phyloP scores from a whole-genome alignment of 192 early-diverging fungal genomes.

The Pecoramyces ruminantium region DNA sequence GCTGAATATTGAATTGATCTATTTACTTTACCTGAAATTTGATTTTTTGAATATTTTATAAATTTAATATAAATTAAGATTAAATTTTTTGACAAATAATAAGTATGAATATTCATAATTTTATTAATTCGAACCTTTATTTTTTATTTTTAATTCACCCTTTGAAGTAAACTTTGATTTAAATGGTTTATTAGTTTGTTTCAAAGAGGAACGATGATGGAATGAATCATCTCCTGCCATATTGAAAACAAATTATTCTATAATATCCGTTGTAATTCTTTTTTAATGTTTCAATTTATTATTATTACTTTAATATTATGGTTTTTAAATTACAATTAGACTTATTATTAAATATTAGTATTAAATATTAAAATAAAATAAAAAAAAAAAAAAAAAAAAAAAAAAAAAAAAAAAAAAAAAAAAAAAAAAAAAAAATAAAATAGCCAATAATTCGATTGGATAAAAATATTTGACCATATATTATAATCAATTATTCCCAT shows the following conservation, averaged over 20 bases:
- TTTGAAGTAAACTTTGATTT: constrained; percentile 85
- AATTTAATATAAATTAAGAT: no score
- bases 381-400: no score
- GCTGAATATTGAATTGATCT: constrained; percentile 23
- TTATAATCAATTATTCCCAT: neutral
- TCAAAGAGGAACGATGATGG: constrained; percentile 61
- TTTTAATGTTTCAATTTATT: no score
- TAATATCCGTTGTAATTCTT: no score
- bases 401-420: neutral
- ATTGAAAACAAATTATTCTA: neutral
- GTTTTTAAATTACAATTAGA: no score
- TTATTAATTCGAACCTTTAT: constrained; percentile 47
- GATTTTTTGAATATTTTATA: no score
- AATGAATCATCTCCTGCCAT: neutral
- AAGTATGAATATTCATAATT: no score
- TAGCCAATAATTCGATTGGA: neutral
- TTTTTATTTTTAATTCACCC: constrained; percentile 52
- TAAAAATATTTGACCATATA: neutral
- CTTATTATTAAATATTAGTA: no score
- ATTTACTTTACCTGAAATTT: constrained; percentile 40
- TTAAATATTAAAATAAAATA: no score
- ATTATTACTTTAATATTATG: no score
- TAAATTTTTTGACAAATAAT: no score
- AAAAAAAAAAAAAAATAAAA: neutral
- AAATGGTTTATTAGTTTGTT: constrained; percentile 92